Conservation (phyloP, 2,329 filamentous ascomycete genomes). For the Beauveria scarabaeidicola region DNA sequence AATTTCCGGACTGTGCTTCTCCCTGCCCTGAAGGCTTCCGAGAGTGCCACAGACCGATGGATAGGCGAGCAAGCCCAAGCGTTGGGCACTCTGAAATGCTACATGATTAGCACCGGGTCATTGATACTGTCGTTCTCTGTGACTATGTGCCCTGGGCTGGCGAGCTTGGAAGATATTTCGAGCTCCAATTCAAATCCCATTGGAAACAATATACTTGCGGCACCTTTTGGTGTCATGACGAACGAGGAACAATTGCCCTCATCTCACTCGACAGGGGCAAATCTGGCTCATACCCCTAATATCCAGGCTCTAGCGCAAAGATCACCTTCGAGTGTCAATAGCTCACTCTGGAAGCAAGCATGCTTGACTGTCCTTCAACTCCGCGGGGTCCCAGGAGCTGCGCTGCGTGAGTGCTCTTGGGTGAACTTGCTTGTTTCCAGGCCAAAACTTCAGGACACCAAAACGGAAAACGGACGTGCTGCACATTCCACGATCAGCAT, state of each 20-base stretch:
- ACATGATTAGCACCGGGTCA: conserved; percentile 47
- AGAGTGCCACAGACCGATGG: conserved; percentile 21
- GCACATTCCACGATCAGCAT: conserved; percentile 31
- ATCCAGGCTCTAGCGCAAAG: conserved; percentile 38
- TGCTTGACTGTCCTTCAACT: conserved; percentile 43
- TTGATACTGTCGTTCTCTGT: conserved; percentile 43
- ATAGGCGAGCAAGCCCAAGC: conserved; percentile 22
- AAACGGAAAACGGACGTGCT: conserved; percentile 32
- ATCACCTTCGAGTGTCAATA: conserved; percentile 31
- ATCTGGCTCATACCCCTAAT: conserved; percentile 43
- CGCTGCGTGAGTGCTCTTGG: conserved; percentile 40
- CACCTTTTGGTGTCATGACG: conserved; percentile 41
- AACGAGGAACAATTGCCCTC: conserved; percentile 17
- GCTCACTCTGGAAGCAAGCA: conserved; percentile 39
- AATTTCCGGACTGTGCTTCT: conserved; percentile 46
- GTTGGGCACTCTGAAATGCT: conserved; percentile 43
- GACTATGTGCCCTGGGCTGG: conserved; percentile 38
- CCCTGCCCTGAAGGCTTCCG: conserved; percentile 22
- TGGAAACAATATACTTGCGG: conserved; percentile 41
- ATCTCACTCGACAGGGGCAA: conserved; percentile 23
- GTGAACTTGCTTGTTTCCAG: conserved; percentile 41
- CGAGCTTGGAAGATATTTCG: conserved; percentile 36
- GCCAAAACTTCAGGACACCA: conserved; percentile 34
- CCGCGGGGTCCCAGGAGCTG: conserved; percentile 37
- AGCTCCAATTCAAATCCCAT: conserved; percentile 31